phyloP scores from a whole-genome alignment of 148 eudicot species.

The Heliamphora exappendiculata region DNA sequence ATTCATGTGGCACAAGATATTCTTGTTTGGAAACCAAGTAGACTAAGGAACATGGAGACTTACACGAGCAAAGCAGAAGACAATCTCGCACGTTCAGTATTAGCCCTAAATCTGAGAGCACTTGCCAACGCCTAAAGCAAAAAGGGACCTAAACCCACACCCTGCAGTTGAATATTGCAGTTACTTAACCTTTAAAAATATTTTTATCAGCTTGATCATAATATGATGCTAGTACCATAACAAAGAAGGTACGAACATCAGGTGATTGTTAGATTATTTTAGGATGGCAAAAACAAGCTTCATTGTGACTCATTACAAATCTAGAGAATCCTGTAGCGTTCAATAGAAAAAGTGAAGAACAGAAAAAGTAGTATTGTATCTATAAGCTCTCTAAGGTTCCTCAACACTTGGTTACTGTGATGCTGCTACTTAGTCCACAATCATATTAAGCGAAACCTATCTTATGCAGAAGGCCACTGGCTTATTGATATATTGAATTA shows the following conservation, averaged over 20 bases:
- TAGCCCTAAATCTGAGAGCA: slow-evolving; percentile 17
- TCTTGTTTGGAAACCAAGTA: slow-evolving; percentile 30
- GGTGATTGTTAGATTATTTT: slow-evolving; percentile 2
- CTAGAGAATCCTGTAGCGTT: background rate
- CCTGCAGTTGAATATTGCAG: slow-evolving; percentile 41
- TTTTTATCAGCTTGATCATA: slow-evolving; percentile 35
- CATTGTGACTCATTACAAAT: background rate
- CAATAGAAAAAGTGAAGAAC: background rate
- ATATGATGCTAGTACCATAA: slow-evolving; percentile 18
- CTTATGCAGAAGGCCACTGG: background rate
- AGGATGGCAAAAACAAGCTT: slow-evolving; percentile 3
- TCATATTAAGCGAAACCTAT: background rate
- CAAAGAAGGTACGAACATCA: slow-evolving; percentile 12
- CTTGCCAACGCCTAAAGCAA: slow-evolving; percentile 14
- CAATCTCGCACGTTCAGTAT: slow-evolving; percentile 9
- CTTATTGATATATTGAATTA: background rate
- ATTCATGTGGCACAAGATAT: slow-evolving; percentile 25
- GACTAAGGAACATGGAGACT: slow-evolving; percentile 13
- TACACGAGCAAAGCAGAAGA: slow-evolving; percentile 11
- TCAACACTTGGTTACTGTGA: background rate
- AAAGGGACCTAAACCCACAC: slow-evolving; percentile 17
- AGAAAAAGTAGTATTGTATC: background rate
- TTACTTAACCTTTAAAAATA: slow-evolving; percentile 26
- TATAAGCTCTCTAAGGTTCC: background rate
- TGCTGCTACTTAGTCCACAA: background rate